Evolutionary conservation across 2,329 filamentous ascomycete genomes (phyloP), one percentile per base, ranked within the genome.

Genomic region (Fusarium burgessii): DNA sequence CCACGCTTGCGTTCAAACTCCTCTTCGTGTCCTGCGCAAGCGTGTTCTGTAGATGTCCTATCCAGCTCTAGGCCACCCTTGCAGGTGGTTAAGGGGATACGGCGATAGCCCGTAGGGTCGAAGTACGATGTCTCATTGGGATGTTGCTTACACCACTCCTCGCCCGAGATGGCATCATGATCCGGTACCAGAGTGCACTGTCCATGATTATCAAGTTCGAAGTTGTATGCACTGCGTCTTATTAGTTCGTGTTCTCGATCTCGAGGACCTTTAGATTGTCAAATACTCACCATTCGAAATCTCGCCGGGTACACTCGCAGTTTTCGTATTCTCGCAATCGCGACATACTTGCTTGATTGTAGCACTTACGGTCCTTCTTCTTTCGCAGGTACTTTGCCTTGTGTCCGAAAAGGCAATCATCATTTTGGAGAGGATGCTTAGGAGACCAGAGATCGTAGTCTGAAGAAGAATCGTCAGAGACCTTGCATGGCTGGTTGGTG

Each of bases 361-460:
- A 97, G 84, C 96, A 99, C 50, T 91, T 83, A 23, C 87, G 85
- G 18, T 91, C 89, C n/a, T 86, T 82, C 81, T 92, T 95, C 88
- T 98, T 99, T 79, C 96, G 93, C 76, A 97, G 89, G 77, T 98
- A 99, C 77, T 93, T 89, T 33, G 95, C 90, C 62, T 93, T 88
- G 78, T 98, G 97, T 2, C 96, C 96, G 77, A 99, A 99, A 5
- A 99, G 86, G 80, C 96, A 99, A 73, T 94, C 90, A 70, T 94
- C 86, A 12, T 92, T 83, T 71, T 92, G 88, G 66, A 91, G 83
- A 5, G 96, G 96, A 79, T 98, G 96, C 75, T 89, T 90, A 5
- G 96, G 95, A 50, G 89, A 89, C 95, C 95, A 99, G 8, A 97
- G 83, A 66, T 92, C 88, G 81, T 98, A 99, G 81, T 98, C 93